phyloP scores from a whole-genome alignment of 2,329 filamentous ascomycete species.

The Knoxdaviesia capensis region DNA sequence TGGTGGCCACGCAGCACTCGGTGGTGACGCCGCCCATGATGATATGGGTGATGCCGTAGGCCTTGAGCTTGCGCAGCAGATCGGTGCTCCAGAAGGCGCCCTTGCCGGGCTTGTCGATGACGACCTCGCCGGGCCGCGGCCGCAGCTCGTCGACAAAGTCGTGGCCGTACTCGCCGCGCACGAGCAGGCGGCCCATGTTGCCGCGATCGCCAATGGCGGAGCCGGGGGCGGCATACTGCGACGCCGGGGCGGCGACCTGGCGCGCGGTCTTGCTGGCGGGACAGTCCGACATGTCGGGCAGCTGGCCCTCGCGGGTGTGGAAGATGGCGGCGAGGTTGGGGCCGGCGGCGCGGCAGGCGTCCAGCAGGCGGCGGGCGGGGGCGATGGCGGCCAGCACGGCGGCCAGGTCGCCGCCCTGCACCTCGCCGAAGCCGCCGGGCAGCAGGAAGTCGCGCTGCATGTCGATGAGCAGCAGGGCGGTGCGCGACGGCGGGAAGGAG shows the following conservation, averaged over 20 bases:
- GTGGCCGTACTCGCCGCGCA: constrained; percentile 6
- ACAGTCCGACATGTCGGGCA: constrained; percentile 28
- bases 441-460: constrained; percentile 32
- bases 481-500: constrained; percentile 17
- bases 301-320: constrained; percentile 31
- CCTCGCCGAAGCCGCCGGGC: constrained; percentile 24
- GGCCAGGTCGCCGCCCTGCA: constrained; percentile 21
- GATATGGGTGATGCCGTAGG: constrained; percentile 34
- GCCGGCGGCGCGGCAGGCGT: constrained; percentile 16
- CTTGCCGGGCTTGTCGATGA: constrained; percentile 39
- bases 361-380: constrained; percentile 18
- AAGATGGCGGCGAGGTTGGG: constrained; percentile 16
- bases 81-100: constrained; percentile 37
- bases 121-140: constrained; percentile 26
- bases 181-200: constrained; percentile 29
- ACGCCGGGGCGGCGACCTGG: constrained; percentile 22
- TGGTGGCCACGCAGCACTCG: constrained; percentile 33
- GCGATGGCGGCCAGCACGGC: constrained; percentile 19
- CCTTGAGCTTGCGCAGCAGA: constrained; percentile 29
- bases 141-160: constrained; percentile 28
- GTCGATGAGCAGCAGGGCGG: constrained; percentile 32
- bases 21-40: constrained; percentile 37
- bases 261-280: constrained; percentile 27
- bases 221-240: constrained; percentile 11
- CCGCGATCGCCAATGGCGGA: constrained; percentile 29